A percentile compares a stretch with the other conserved stretches of the same genome.
Evolutionary conservation across 2,329 filamentous ascomycete species (phyloP).

Genomic region (Calonectria multiphialidica): DNA sequence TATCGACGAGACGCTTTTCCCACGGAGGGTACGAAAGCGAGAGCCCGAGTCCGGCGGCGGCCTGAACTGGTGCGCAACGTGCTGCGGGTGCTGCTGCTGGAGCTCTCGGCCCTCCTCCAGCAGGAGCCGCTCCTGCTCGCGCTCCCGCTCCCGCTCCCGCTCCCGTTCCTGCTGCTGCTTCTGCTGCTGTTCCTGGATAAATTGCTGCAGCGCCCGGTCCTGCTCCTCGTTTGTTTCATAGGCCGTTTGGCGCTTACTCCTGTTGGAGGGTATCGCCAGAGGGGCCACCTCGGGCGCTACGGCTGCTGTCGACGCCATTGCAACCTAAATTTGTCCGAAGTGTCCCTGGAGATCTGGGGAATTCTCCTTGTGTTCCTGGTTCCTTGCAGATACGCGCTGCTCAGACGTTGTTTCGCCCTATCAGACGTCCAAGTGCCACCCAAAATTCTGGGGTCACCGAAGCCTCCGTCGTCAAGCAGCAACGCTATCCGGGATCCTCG

Average conservation of each 20-base stretch:
- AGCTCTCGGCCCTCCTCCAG: constrained; percentile 18
- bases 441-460: constrained; percentile 18
- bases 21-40: constrained; percentile 48
- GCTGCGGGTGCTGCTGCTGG: constrained; percentile 21
- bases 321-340: constrained; percentile 3
- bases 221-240: constrained; percentile 9
- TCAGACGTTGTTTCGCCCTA: constrained; percentile 14
- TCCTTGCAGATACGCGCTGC: constrained; percentile 22
- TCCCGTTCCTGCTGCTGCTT: constrained; percentile 20
- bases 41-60: constrained; percentile 42
- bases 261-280: constrained; percentile 5
- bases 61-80: constrained; percentile 27
- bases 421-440: constrained; percentile 11
- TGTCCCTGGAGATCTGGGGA: constrained; percentile 18
- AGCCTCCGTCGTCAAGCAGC: constrained; percentile 13
- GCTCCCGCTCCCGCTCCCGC: constrained; percentile 15
- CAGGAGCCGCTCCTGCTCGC: constrained; percentile 10
- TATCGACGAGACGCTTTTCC: constrained; percentile 50
- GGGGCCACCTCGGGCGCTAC: constrained; percentile 24
- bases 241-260: background rate
- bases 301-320: constrained; percentile 20
- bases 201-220: constrained; percentile 10
- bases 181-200: constrained; percentile 28
- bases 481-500: constrained; percentile 7
- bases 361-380: constrained; percentile 11